These are phyloP conservation scores for Persicaria tinctoria DNA, from an alignment of 148 eudicot species.

Conservation along the genomic window DNA sequence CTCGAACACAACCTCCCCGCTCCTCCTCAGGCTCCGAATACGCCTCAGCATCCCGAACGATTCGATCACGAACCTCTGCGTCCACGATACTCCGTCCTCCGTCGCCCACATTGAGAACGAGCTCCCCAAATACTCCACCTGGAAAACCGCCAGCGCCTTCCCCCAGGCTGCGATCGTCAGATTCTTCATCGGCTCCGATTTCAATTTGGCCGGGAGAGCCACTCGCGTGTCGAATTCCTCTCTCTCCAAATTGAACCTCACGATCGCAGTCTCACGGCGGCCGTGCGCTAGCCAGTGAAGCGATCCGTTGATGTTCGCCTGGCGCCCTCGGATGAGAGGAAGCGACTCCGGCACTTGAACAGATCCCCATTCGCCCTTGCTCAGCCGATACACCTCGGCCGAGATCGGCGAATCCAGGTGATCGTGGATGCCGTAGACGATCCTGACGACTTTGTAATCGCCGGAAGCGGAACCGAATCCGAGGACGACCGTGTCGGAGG, in stretches of 20 bases:
- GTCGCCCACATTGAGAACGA: not conserved
- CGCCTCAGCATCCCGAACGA: conserved; percentile 2
- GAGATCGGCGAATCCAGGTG: not conserved
- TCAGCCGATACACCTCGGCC: conserved; percentile 3
- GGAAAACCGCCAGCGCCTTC: conserved; percentile 10
- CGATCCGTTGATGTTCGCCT: conserved; percentile 8
- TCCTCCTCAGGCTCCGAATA: conserved; percentile 2
- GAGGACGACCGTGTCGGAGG: conserved; percentile 3
- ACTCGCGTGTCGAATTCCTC: conserved; percentile 6
- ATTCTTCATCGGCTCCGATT: not conserved
- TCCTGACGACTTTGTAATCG: conserved; percentile 8
- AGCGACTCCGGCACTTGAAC: not conserved
- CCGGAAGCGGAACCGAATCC: not conserved
- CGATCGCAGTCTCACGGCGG: not conserved
- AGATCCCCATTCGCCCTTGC: not conserved
- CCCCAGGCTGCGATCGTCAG: conserved; percentile 7
- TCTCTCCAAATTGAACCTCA: not conserved
- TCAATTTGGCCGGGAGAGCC: not conserved
- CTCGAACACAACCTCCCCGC: conserved; percentile 9
- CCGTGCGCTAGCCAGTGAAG: conserved; percentile 5
- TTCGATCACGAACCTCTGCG: not conserved
- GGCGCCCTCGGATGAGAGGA: conserved; percentile 3
- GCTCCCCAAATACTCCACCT: conserved; percentile 1
- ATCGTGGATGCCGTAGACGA: not conserved
- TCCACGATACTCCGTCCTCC: not conserved